Conservation (phyloP, 2,329 filamentous ascomycete species). For the Colletotrichum sp. region DNA sequence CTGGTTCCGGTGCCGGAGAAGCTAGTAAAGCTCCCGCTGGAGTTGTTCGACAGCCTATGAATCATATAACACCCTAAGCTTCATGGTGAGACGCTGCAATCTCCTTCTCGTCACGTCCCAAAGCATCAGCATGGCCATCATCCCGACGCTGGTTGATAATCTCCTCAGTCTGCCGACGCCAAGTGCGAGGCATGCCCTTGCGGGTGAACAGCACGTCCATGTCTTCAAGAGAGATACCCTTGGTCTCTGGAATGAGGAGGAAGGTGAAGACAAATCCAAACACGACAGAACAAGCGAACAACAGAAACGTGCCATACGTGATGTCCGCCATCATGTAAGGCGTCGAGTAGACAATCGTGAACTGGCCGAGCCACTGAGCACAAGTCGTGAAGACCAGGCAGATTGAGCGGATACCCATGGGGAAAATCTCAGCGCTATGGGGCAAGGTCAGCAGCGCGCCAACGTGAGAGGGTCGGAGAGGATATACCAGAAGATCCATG, state of each 20-base stretch:
- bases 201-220: conserved; percentile 29
- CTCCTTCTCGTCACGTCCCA: background rate
- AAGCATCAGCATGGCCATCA: conserved; percentile 11
- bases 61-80: background rate
- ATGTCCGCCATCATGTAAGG: conserved; percentile 31
- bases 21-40: background rate
- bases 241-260: conserved; percentile 27
- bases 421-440: conserved; percentile 15
- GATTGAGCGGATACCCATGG: conserved; percentile 27
- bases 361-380: conserved; percentile 31
- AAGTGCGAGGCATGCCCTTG: background rate
- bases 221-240: conserved; percentile 28
- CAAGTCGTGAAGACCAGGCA: conserved; percentile 27
- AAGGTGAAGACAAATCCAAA: conserved; percentile 35
- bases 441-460: background rate
- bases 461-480: conserved; percentile 44
- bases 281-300: conserved; percentile 46
- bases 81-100: background rate
- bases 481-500: conserved; percentile 24
- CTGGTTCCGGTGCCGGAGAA: rapidly evolving
- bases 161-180: background rate
- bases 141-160: conserved; percentile 24
- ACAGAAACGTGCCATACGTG: conserved; percentile 47
- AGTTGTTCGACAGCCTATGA: background rate
- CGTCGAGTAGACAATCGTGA: conserved; percentile 28